Evolutionary conservation across 495 filamentous ascomycete species (phyloP), one percentile per base, ranked within the genome.

Genomic region (Hypomontagnella submonticulosa): DNA sequence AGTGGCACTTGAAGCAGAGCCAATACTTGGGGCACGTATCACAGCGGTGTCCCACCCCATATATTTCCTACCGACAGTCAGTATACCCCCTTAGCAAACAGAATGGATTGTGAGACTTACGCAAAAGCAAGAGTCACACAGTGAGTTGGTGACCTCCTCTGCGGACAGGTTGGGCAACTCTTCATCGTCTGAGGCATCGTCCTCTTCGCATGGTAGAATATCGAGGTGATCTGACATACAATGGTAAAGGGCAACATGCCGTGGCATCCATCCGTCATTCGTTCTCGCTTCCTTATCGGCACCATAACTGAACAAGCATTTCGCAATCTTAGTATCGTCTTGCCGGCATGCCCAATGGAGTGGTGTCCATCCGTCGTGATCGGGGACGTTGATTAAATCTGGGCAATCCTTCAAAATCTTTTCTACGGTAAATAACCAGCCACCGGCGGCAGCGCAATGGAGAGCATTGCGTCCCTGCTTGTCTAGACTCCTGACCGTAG

Each of bases 311-410:
- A 73, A 34, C 4, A 73, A 42, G 2, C n/a, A 8, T 18, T 50
- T 56, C 13, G 63, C 50, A 5, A 57, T 20, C 16, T 63, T 52
- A 3, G 34, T 12, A 2, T 41, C 40, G 6, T 51, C 42, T 9
- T 44, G 42, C 23, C 16, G 23, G 13, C 68, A 71, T 2, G 73
- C 69, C 56, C 67, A 71, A 40, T 71, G 66, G 1, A 76, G 46
- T 3, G 73, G 63, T 3, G 71, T 71, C 64, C 66, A 53, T 8
- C 65, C 47, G 53, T 62, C 67, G 11, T 16, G 57, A 6, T 59
- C 46, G 20, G 64, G 58, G 30, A 61, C 44, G 43, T 69, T 61
- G 12, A 63, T 16, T 19, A 60, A 27, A 11, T 52, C 47, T 3
- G 57, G 57, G 12, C 10, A 64, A 4, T 43, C 53, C 20, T 41